A percentile compares a stretch with the other conserved stretches of the same genome.
Evolutionary conservation across 768 basidiomycete genomes (phyloP).

Genomic region (Clitopilus hobsonii): DNA sequence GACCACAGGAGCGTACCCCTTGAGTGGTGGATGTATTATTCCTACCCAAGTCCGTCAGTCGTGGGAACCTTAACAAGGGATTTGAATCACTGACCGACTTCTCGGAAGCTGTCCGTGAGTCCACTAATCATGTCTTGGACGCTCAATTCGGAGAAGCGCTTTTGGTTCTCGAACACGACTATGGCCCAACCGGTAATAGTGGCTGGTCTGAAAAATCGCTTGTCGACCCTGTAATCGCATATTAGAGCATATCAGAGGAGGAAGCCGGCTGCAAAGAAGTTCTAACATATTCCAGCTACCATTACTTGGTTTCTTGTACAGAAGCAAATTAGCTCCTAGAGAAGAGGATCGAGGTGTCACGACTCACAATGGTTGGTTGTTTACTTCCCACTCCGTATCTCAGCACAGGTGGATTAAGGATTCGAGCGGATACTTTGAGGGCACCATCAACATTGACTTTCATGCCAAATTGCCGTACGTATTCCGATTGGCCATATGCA

Average conservation of each 20-base stretch:
- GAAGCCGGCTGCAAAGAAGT: too few species aligned
- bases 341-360: not conserved
- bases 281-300: slow-evolving; percentile 84
- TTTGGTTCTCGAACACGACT: slow-evolving; percentile 59
- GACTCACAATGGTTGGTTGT: slow-evolving; percentile 53
- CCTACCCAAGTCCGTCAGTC: slow-evolving; percentile 31
- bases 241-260: too few species aligned
- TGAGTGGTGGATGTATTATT: slow-evolving; percentile 39
- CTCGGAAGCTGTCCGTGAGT: slow-evolving; percentile 40
- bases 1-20: slow-evolving; percentile 33
- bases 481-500: slow-evolving; percentile 70
- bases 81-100: slow-evolving; percentile 48
- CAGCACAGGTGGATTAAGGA: slow-evolving; percentile 60
- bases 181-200: slow-evolving; percentile 57
- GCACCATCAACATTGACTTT: slow-evolving; percentile 48
- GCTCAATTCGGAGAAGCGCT: slow-evolving; percentile 45
- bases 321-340: slow-evolving; percentile 5
- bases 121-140: slow-evolving; percentile 53
- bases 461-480: slow-evolving; percentile 72
- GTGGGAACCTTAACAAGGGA: not conserved
- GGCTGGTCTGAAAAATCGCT: slow-evolving; percentile 58
- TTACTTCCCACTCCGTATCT: slow-evolving; percentile 58
- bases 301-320: slow-evolving; percentile 51
- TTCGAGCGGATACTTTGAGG: slow-evolving; percentile 54
- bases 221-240: slow-evolving; percentile 60